Conservation (phyloP, 2,329 filamentous ascomycete species). For the Zopfia rhizophila region DNA sequence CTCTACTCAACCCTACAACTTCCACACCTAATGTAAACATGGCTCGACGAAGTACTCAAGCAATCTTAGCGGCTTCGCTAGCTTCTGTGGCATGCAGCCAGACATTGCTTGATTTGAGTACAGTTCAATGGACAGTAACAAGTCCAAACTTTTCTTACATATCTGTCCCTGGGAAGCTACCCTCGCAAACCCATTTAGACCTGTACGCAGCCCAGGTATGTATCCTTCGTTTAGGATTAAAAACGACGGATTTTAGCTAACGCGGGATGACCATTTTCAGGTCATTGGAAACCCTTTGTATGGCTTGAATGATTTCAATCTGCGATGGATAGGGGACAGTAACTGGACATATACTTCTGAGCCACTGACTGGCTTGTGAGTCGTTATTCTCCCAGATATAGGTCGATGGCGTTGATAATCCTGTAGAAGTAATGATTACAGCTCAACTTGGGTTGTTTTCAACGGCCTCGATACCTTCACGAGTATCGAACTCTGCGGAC, state of each 20-base stretch:
- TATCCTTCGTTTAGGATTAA: too few species aligned
- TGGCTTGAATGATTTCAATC: slow-evolving; percentile 68
- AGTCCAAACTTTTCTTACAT: slow-evolving; percentile 58
- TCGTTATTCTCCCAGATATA: not conserved
- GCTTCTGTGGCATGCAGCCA: slow-evolving; percentile 18
- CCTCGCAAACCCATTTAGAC: slow-evolving; percentile 70
- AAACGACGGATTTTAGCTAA: too few species aligned
- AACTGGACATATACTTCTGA: slow-evolving; percentile 71
- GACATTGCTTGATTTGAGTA: slow-evolving; percentile 33
- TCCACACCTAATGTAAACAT: slow-evolving; percentile 7
- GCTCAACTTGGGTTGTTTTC: slow-evolving; percentile 66
- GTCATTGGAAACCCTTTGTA: slow-evolving; percentile 66
- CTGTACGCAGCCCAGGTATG: slow-evolving; percentile 56
- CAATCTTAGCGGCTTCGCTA: slow-evolving; percentile 26
- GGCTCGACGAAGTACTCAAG: slow-evolving; percentile 25
- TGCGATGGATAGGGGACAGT: slow-evolving; percentile 67
- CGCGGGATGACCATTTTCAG: too few species aligned
- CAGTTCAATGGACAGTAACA: slow-evolving; percentile 56
- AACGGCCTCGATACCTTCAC: slow-evolving; percentile 71
- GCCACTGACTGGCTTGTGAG: slow-evolving; percentile 46
- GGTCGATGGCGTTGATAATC: too few species aligned
- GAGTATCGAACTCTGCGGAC: slow-evolving; percentile 65
- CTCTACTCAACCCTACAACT: not conserved
- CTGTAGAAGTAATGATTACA: slow-evolving; percentile 38
- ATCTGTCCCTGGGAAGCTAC: slow-evolving; percentile 64